Percentiles rank a stretch among this genome's conserved stretches.
These are phyloP conservation scores for Pseudohyphozyma bogoriensis DNA, from an alignment of 768 basidiomycete genomes.

Conservation along the genomic window DNA sequence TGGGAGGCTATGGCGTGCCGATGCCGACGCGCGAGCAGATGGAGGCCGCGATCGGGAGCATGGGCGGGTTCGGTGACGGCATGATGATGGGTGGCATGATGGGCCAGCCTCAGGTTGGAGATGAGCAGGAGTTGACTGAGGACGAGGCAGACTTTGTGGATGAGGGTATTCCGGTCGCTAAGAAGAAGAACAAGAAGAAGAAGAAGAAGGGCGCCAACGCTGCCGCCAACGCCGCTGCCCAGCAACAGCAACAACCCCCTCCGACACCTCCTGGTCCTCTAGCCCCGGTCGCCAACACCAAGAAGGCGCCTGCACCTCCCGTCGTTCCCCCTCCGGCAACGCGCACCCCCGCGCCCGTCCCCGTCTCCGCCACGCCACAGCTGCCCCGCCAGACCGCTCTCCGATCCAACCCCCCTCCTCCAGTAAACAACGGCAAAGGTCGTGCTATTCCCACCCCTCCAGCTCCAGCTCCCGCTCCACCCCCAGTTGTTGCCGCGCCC, in stretches of 20 bases:
- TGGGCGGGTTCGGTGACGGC: conserved; percentile 12
- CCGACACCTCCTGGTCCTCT: conserved; percentile 32
- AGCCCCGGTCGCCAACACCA: neutral
- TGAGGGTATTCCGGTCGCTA: conserved; percentile 37
- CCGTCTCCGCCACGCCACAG: conserved; percentile 32
- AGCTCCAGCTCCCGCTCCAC: conserved; percentile 4
- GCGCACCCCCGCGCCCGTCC: conserved; percentile 29
- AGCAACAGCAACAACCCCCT: conserved; percentile 29
- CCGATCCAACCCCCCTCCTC: conserved; percentile 5
- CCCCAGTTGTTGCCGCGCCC: too few species aligned
- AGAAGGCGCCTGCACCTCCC: conserved; percentile 30
- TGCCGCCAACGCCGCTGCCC: neutral
- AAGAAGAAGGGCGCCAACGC: conserved; percentile 34
- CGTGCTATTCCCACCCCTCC: conserved; percentile 16
- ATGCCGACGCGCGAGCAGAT: conserved; percentile 31
- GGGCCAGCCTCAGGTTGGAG: conserved; percentile 5
- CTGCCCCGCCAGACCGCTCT: neutral
- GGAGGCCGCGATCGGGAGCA: conserved; percentile 26
- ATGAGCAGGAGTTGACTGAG: conserved; percentile 12
- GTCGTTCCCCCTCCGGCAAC: conserved; percentile 23
- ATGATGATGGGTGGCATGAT: conserved; percentile 10
- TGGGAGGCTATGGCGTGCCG: conserved; percentile 29
- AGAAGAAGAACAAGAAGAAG: conserved; percentile 49
- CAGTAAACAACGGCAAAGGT: conserved; percentile 20
- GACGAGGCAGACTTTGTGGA: conserved; percentile 4